Percentiles rank a stretch among this genome's conserved stretches.
These are phyloP conservation scores for Termitomyces sp. DNA, from an alignment of 768 basidiomycete species.

Conservation along the genomic window DNA sequence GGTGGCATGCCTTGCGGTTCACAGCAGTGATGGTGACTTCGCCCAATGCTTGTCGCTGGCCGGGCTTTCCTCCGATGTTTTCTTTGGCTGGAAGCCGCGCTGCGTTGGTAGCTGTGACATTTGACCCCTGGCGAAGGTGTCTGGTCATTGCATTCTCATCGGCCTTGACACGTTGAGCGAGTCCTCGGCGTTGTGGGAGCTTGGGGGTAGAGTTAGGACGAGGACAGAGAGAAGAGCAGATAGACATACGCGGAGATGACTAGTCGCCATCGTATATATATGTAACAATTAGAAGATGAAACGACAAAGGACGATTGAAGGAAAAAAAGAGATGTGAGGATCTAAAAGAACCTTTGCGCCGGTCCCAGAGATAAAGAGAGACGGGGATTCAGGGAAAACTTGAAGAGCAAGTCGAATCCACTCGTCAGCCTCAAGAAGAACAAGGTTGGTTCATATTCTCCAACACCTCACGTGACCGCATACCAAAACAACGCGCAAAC, in stretches of 20 bases:
- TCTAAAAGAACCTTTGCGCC: conserved; percentile 15
- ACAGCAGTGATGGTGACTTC: conserved; percentile 80
- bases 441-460: conserved; percentile 24
- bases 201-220: conserved; percentile 23
- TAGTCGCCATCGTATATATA: conserved; percentile 51
- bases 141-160: conserved; percentile 77
- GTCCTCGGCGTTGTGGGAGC: conserved; percentile 67
- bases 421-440: conserved; percentile 35
- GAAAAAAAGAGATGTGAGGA: conserved; percentile 26
- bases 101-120: conserved; percentile 38
- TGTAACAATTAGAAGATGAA: conserved; percentile 19
- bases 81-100: conserved; percentile 50
- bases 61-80: conserved; percentile 47
- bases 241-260: conserved; percentile 53
- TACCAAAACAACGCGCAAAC: conserved; percentile 28
- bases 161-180: conserved; percentile 63
- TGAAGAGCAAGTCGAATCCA: conserved; percentile 21
- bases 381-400: conserved; percentile 20
- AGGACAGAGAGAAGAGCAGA: conserved; percentile 11
- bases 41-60: conserved; percentile 65
- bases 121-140: conserved; percentile 62
- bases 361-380: conserved; percentile 15
- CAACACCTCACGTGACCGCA: conserved; percentile 30
- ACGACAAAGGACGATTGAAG: conserved; percentile 15
- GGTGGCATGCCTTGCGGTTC: conserved; percentile 60